These are phyloP conservation scores for Phytopythium boreale DNA, from an alignment of 352 stramenopile genomes.

Conservation along the genomic window DNA sequence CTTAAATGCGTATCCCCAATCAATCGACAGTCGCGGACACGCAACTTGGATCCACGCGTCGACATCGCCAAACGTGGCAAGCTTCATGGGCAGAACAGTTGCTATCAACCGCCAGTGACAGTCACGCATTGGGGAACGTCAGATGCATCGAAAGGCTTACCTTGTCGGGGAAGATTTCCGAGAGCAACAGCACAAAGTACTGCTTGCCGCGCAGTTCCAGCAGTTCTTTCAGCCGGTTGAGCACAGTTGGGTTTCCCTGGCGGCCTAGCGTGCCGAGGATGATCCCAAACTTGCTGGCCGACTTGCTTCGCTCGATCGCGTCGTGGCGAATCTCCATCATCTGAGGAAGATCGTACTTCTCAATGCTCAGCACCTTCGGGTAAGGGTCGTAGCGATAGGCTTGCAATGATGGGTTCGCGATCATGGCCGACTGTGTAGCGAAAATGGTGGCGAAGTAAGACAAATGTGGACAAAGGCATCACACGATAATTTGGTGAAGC, in stretches of 20 bases:
- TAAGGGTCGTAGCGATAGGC: slow-evolving; percentile 99
- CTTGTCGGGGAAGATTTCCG: slow-evolving; percentile 96
- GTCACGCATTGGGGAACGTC: neutral
- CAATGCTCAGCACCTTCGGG: slow-evolving; percentile 94
- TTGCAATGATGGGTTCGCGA: slow-evolving; percentile 95
- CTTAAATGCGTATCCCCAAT: slow-evolving; percentile 97
- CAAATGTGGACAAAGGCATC: neutral
- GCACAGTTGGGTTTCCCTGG: slow-evolving; percentile 97
- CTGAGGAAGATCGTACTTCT: slow-evolving; percentile 95
- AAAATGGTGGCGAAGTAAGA: neutral
- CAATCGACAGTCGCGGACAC: slow-evolving; percentile 97
- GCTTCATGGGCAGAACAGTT: slow-evolving; percentile 30
- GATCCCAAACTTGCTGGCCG: slow-evolving; percentile 93
- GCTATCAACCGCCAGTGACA: neutral
- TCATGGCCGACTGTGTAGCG: slow-evolving; percentile 91
- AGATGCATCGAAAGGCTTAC: slow-evolving; percentile 13
- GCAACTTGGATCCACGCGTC: slow-evolving; percentile 99
- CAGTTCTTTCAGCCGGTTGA: slow-evolving; percentile 91
- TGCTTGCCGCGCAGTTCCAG: slow-evolving; percentile 87
- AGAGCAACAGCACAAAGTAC: slow-evolving; percentile 95
- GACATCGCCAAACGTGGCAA: slow-evolving; percentile 84
- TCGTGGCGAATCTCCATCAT: slow-evolving; percentile 93
- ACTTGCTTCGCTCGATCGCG: slow-evolving; percentile 70
- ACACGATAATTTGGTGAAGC: neutral
- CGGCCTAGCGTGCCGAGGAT: slow-evolving; percentile 98